Percentiles rank a stretch among this genome's conserved stretches.
These are phyloP conservation scores for Fusarium aywerte DNA, from an alignment of 2,329 filamentous ascomycete genomes.

Conservation along the genomic window DNA sequence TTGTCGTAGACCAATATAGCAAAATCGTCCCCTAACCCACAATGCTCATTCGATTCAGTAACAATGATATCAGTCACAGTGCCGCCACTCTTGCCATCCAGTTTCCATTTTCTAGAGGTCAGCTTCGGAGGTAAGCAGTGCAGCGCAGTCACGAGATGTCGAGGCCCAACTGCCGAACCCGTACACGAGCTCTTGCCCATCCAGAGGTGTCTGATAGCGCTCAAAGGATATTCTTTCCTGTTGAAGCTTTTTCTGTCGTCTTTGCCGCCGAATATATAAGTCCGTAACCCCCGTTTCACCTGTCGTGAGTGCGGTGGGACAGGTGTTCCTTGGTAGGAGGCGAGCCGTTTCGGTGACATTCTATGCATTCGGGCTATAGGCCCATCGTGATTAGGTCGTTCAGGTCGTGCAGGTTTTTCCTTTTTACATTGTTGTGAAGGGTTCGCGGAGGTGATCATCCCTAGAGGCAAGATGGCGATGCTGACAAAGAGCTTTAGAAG, in stretches of 20 bases:
- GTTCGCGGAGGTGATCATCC: background rate
- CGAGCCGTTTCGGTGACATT: background rate
- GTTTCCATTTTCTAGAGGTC: background rate
- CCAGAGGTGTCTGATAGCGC: background rate
- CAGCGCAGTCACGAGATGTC: constrained; percentile 12
- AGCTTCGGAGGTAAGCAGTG: constrained; percentile 1
- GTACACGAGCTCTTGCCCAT: background rate
- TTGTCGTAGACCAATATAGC: constrained; percentile 16
- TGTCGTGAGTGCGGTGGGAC: background rate
- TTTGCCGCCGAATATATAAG: background rate
- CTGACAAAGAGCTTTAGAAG: background rate
- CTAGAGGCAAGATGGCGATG: background rate
- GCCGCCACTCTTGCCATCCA: background rate
- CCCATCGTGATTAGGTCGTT: accelerated
- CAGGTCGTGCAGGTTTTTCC: too few species aligned
- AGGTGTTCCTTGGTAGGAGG: background rate
- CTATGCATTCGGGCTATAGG: background rate
- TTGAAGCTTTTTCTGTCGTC: background rate
- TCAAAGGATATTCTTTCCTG: constrained; percentile 6
- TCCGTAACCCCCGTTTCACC: too few species aligned
- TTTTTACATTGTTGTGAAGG: background rate
- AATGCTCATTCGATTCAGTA: background rate
- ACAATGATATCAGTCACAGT: background rate
- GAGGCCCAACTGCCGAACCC: constrained; percentile 12
- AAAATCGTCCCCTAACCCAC: constrained; percentile 5